A percentile compares a stretch with the other conserved stretches of the same genome.
phyloP scores from a whole-genome alignment of 73 alveolate species.

The Paramecium sonneborni region DNA sequence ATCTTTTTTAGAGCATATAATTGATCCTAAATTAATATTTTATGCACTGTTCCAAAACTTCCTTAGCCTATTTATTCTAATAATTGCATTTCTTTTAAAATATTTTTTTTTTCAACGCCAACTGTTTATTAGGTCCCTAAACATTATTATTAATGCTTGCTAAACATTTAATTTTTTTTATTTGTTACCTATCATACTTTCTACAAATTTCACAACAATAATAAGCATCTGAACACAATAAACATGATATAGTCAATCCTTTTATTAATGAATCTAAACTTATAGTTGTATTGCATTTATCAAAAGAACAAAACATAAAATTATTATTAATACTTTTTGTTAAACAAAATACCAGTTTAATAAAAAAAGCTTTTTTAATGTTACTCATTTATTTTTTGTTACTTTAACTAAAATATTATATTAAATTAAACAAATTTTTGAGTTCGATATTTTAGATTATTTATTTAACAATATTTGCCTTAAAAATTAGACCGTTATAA shows the following conservation, averaged over 20 bases:
- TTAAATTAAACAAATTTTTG: neutral
- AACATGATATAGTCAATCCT: neutral
- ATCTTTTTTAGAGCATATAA: neutral
- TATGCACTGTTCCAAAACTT: slow-evolving; percentile 32
- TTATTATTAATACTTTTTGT: neutral
- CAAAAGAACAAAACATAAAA: neutral
- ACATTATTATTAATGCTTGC: neutral
- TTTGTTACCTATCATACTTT: neutral
- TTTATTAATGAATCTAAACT: neutral
- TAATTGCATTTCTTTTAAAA: neutral
- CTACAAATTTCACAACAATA: neutral
- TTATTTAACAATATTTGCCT: neutral
- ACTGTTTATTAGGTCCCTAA: neutral
- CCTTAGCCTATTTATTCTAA: neutral
- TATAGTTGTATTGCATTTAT: neutral
- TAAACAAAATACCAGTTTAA: neutral
- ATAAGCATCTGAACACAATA: neutral
- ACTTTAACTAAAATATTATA: neutral
- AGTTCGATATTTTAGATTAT: neutral
- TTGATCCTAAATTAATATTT: neutral
- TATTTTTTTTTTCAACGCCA: neutral
- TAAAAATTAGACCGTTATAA: too few relatives aligned
- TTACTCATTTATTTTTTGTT: neutral
- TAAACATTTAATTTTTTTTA: neutral
- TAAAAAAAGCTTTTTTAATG: neutral